phyloP scores from a whole-genome alignment of 2,329 filamentous ascomycete genomes.

The Aspergillus awamori region DNA sequence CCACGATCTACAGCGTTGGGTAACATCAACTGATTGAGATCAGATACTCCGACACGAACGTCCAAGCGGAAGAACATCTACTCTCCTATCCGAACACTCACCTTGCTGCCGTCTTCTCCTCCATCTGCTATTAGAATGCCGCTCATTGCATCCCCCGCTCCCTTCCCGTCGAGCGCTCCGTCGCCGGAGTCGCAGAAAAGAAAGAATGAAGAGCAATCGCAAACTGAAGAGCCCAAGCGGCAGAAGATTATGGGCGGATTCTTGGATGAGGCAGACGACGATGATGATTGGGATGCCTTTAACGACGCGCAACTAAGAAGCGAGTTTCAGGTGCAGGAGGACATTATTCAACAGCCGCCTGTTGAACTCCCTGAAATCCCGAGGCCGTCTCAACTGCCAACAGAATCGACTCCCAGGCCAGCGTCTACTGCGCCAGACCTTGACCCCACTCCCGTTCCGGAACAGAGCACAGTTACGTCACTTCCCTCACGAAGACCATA shows the following conservation, averaged over 20 bases:
- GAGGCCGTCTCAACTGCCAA: slow-evolving; percentile 10
- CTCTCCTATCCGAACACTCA: slow-evolving; percentile 16
- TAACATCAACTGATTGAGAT: slow-evolving; percentile 7
- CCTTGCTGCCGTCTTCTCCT: slow-evolving; percentile 38
- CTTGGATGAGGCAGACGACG: slow-evolving; percentile 46
- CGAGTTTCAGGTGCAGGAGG: slow-evolving; percentile 35
- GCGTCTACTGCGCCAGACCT: slow-evolving; percentile 1
- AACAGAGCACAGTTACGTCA: slow-evolving; percentile 10
- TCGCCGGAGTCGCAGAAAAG: slow-evolving; percentile 45
- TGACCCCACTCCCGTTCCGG: slow-evolving; percentile 11
- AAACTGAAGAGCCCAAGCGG: slow-evolving; percentile 41
- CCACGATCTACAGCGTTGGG: not conserved
- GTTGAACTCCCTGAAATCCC: slow-evolving; percentile 21
- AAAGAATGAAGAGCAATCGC: slow-evolving; percentile 37
- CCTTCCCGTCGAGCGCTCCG: slow-evolving; percentile 41
- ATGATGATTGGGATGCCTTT: slow-evolving; percentile 36
- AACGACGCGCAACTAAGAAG: slow-evolving; percentile 33
- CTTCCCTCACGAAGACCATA: slow-evolving; percentile 18
- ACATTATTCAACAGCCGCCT: slow-evolving; percentile 21
- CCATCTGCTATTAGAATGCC: slow-evolving; percentile 41
- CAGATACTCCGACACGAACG: slow-evolving; percentile 45
- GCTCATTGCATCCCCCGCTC: slow-evolving; percentile 46
- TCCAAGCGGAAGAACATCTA: slow-evolving; percentile 11
- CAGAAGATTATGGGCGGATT: slow-evolving; percentile 47
- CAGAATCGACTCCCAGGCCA: not conserved